Evolutionary conservation across 345 rosid genomes (phyloP).

Genomic region (Chamaenerion angustifolium): DNA sequence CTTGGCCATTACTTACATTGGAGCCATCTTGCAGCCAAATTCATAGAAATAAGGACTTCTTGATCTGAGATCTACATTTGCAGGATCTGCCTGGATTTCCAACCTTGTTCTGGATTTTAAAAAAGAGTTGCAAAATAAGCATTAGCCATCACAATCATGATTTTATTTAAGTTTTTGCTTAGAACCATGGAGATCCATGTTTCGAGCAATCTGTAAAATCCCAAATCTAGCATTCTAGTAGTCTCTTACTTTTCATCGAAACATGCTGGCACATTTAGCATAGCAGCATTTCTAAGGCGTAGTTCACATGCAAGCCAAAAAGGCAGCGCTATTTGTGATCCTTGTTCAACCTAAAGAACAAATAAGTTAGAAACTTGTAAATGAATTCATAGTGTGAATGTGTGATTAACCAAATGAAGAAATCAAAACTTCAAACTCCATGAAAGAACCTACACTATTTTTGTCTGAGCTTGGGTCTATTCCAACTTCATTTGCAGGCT

Average conservation of each 20-base stretch:
- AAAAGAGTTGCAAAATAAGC: background rate
- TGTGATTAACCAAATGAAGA: no score
- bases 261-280: conserved; percentile 54
- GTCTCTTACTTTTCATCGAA: conserved; percentile 57
- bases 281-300: conserved; percentile 46
- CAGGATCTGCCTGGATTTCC: conserved; percentile 86
- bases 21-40: conserved; percentile 76
- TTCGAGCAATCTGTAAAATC: no score
- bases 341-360: conserved; percentile 46
- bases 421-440: background rate
- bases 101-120: conserved; percentile 41
- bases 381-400: no score
- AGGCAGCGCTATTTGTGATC: conserved; percentile 60
- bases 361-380: background rate
- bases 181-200: no score
- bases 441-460: conserved; percentile 29
- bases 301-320: conserved; percentile 80
- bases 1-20: conserved; percentile 49
- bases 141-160: background rate
- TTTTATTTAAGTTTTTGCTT: background rate
- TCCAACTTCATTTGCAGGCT: conserved; percentile 54
- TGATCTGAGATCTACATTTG: conserved; percentile 71
- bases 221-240: no score
- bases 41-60: conserved; percentile 66
- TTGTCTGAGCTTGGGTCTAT: conserved; percentile 66